A percentile compares a stretch with the other conserved stretches of the same genome.
Conservation (phyloP, 176 grass and related monocot species). For the Aegilops bicornis region DNA sequence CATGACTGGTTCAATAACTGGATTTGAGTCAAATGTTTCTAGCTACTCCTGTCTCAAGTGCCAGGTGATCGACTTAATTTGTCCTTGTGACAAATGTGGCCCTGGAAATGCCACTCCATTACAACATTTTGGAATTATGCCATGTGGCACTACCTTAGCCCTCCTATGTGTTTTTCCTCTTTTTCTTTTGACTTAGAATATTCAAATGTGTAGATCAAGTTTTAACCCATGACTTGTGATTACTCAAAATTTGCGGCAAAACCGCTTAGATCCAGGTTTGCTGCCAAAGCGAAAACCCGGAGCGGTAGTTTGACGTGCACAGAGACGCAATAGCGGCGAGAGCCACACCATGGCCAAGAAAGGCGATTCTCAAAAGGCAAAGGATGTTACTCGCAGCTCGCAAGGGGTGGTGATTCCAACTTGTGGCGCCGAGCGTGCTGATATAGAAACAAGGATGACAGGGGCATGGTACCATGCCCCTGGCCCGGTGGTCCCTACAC, state of each 20-base stretch:
- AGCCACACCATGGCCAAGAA: not conserved
- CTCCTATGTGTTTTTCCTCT: not conserved
- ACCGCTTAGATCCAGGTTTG: not conserved
- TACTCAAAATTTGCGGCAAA: too few relatives aligned
- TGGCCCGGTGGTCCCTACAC: too few relatives aligned
- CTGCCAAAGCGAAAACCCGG: not conserved
- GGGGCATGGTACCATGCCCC: too few relatives aligned
- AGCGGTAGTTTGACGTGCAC: not conserved
- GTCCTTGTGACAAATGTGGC: not conserved
- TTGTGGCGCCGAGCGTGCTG: not conserved
- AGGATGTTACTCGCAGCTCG: not conserved
- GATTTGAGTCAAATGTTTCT: not conserved
- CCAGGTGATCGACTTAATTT: not conserved
- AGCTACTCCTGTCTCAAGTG: not conserved
- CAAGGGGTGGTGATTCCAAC: not conserved
- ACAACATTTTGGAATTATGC: not conserved
- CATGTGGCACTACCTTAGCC: not conserved
- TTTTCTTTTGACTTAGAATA: not conserved
- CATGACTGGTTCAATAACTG: not conserved
- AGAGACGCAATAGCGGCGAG: not conserved
- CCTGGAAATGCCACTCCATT: not conserved
- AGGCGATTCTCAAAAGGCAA: not conserved
- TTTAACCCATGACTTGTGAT: not conserved
- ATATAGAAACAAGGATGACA: too few relatives aligned
- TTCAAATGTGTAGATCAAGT: not conserved